These are phyloP conservation scores for Ploettnerulaceae sp. DNA, from an alignment of 2,329 filamentous ascomycete species.

Conservation along the genomic window DNA sequence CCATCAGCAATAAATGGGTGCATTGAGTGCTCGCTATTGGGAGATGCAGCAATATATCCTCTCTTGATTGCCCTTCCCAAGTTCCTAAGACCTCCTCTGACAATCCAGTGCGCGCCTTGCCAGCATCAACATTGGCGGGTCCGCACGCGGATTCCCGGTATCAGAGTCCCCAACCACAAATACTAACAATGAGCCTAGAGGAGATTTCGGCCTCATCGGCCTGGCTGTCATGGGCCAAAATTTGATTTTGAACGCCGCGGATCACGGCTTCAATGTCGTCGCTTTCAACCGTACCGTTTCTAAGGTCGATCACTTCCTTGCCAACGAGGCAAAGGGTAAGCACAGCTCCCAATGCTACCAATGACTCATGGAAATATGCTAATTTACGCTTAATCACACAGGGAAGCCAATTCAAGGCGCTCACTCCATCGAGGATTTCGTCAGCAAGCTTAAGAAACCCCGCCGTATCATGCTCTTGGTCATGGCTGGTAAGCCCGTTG, in stretches of 20 bases:
- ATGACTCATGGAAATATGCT: conserved; percentile 6
- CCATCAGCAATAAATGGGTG: not conserved
- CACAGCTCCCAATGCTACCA: not conserved
- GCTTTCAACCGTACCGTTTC: conserved; percentile 98
- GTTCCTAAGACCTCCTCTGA: conserved; percentile 23
- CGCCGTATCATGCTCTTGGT: conserved; percentile 98
- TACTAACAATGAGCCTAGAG: conserved; percentile 34
- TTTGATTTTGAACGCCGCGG: conserved; percentile 83
- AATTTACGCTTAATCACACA: conserved; percentile 28
- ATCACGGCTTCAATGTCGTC: conserved; percentile 92
- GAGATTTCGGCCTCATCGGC: conserved; percentile 87
- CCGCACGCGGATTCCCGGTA: conserved; percentile 24
- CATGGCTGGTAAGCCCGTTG: conserved; percentile 95
- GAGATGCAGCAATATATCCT: not conserved
- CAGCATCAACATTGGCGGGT: conserved; percentile 65
- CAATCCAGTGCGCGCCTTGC: conserved; percentile 65
- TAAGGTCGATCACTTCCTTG: conserved; percentile 94
- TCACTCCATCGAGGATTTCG: conserved; percentile 89
- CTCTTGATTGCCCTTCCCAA: not conserved
- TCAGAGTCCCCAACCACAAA: not conserved
- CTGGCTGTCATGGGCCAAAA: conserved; percentile 89
- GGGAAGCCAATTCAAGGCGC: conserved; percentile 94
- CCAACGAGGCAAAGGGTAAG: conserved; percentile 79
- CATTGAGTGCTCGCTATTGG: not conserved
- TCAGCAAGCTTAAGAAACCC: conserved; percentile 93